A percentile compares a stretch with the other conserved stretches of the same genome.
phyloP scores from a whole-genome alignment of 2,329 filamentous ascomycete genomes.

The Fusarium sp. region DNA sequence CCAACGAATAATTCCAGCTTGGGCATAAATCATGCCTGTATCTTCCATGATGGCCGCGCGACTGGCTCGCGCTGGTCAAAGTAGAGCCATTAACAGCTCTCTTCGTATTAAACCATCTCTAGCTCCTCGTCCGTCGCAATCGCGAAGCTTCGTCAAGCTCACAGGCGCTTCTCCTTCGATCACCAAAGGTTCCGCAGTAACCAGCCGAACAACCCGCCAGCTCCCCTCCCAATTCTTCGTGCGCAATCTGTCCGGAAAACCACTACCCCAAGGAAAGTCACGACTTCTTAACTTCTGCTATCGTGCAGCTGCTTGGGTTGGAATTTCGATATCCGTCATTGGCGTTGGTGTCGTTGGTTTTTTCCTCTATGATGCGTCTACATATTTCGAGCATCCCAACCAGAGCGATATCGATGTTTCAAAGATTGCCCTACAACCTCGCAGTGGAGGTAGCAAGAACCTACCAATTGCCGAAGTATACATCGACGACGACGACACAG shows the following conservation, averaged over 20 bases:
- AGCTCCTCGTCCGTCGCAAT: conserved; percentile 28
- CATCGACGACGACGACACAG: conserved; percentile 87
- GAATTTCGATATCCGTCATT: conserved; percentile 78
- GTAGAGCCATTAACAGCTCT: conserved; percentile 22
- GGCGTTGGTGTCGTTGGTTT: conserved; percentile 80
- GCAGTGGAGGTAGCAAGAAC: conserved; percentile 91
- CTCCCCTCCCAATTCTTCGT: conserved; percentile 44
- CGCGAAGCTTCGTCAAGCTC: conserved; percentile 40
- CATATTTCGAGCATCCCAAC: conserved; percentile 79
- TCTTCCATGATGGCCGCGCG: conserved; percentile 42
- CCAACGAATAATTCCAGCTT: conserved; percentile 11
- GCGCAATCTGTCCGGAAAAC: conserved; percentile 63
- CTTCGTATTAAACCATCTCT: conserved; percentile 25
- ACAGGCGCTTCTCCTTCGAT: conserved; percentile 23
- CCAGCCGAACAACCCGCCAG: conserved; percentile 13
- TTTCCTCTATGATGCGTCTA: conserved; percentile 93
- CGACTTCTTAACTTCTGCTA: conserved; percentile 69
- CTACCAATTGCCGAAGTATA: conserved; percentile 88
- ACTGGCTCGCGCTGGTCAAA: conserved; percentile 38
- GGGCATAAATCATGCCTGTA: conserved; percentile 36
- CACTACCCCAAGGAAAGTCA: conserved; percentile 61
- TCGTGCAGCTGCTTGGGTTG: conserved; percentile 69
- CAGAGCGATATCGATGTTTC: conserved; percentile 84
- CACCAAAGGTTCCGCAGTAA: conserved; percentile 17
- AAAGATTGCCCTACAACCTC: conserved; percentile 81